Conservation (phyloP, 1,284 basidiomycete species). For the Fistulinella cinereoalba region DNA sequence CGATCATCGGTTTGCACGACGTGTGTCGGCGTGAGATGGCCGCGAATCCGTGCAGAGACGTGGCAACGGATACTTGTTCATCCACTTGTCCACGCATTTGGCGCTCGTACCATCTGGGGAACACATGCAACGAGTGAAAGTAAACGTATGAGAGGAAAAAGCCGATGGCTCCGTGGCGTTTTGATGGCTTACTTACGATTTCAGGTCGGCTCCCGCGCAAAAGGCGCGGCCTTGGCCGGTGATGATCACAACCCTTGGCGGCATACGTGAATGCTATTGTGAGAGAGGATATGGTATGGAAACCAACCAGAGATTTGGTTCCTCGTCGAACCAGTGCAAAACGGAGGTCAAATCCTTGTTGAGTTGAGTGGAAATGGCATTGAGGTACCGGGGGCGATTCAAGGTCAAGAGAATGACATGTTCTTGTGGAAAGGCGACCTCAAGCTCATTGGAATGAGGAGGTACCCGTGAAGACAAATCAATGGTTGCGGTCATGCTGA, state of each 20-base stretch:
- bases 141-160: neutral
- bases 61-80: slow-evolving; percentile 43
- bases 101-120: slow-evolving; percentile 21
- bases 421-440: slow-evolving; percentile 56
- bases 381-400: slow-evolving; percentile 72
- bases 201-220: slow-evolving; percentile 80
- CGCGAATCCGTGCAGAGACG: slow-evolving; percentile 66
- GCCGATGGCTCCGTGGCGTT: neutral
- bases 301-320: slow-evolving; percentile 69
- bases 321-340: slow-evolving; percentile 76
- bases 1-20: slow-evolving; percentile 76
- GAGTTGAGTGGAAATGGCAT: slow-evolving; percentile 70
- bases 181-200: slow-evolving; percentile 47
- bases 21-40: slow-evolving; percentile 65
- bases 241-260: slow-evolving; percentile 66
- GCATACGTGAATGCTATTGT: neutral
- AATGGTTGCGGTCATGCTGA: slow-evolving; percentile 8
- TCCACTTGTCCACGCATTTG: slow-evolving; percentile 24
- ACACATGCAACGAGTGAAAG: neutral
- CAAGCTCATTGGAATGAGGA: slow-evolving; percentile 52
- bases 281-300: neutral
- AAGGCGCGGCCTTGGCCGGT: slow-evolving; percentile 77
- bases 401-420: slow-evolving; percentile 73
- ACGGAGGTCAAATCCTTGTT: slow-evolving; percentile 52
- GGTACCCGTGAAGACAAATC: slow-evolving; percentile 29